Evolutionary conservation across 1,284 basidiomycete species (phyloP).

Genomic region (Trichosporon inkin): DNA sequence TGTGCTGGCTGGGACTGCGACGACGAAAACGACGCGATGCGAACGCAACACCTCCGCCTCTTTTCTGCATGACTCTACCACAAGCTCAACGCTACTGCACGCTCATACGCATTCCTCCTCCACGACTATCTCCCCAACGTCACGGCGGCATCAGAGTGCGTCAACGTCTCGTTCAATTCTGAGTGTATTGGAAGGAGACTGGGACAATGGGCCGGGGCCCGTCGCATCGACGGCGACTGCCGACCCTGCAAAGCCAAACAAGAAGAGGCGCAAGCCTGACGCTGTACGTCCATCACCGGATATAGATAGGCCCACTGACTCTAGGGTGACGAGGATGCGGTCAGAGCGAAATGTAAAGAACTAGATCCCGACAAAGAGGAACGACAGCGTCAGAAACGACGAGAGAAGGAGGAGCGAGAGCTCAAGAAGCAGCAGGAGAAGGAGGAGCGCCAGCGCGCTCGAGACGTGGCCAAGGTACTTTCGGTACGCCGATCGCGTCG

Average conservation of each 20-base stretch:
- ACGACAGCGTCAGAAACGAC: not conserved
- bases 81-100: not conserved
- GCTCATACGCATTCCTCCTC: not conserved
- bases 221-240: not conserved
- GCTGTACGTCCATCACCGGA: not conserved
- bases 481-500: not conserved
- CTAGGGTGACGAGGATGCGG: not conserved
- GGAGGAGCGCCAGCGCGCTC: constrained; percentile 30
- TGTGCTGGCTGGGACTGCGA: not conserved
- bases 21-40: not conserved
- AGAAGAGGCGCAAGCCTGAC: not conserved
- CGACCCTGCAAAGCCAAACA: not conserved
- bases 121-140: not conserved
- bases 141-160: not conserved
- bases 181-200: not conserved
- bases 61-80: not conserved
- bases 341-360: not conserved
- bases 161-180: not conserved
- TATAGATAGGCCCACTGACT: not conserved
- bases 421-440: constrained; percentile 30
- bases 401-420: constrained; percentile 1
- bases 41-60: not conserved
- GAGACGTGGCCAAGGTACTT: constrained; percentile 37
- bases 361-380: not conserved
- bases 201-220: not conserved